Percentiles rank a stretch among this genome's conserved stretches.
Evolutionary conservation across 306 rosid species (phyloP).

Genomic region (Dryas alaskensis): DNA sequence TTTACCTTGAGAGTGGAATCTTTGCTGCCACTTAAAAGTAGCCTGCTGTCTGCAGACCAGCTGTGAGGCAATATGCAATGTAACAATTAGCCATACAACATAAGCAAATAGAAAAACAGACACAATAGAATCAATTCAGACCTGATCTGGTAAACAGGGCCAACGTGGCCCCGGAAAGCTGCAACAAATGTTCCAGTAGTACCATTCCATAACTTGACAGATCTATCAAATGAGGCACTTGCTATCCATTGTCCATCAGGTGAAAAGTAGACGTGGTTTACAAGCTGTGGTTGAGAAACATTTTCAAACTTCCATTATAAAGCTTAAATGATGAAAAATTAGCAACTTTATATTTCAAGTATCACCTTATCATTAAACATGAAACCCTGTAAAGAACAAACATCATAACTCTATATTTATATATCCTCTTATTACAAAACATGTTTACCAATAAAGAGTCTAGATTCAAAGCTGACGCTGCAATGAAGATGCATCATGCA

Average conservation of each 20-base stretch:
- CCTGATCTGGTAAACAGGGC: conserved; percentile 95
- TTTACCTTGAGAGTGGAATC: conserved; percentile 90
- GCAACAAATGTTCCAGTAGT: conserved; percentile 75
- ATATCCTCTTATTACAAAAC: not conserved
- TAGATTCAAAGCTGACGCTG: not conserved
- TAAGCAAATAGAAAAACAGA: conserved; percentile 2
- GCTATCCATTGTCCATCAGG: conserved; percentile 99
- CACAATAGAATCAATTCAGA: conserved; percentile 24
- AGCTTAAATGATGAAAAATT: conserved; percentile 13
- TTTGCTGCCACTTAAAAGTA: conserved; percentile 86
- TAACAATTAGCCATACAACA: conserved; percentile 23
- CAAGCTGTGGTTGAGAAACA: conserved; percentile 54
- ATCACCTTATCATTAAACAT: not conserved
- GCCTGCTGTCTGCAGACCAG: conserved; percentile 99
- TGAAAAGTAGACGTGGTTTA: conserved; percentile 87
- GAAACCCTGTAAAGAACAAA: not conserved
- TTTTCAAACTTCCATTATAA: conserved; percentile 14
- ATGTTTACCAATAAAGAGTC: not conserved
- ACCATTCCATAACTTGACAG: conserved; percentile 83
- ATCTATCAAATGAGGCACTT: conserved; percentile 91
- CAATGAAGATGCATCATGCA: not conserved
- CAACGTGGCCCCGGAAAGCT: conserved; percentile 88
- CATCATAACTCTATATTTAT: not conserved
- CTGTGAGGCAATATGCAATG: conserved; percentile 41
- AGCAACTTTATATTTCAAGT: conserved; percentile 9